A percentile compares a stretch with the other conserved stretches of the same genome.
Conservation (phyloP, 768 basidiomycete species). For the Holtermannia corniformis region DNA sequence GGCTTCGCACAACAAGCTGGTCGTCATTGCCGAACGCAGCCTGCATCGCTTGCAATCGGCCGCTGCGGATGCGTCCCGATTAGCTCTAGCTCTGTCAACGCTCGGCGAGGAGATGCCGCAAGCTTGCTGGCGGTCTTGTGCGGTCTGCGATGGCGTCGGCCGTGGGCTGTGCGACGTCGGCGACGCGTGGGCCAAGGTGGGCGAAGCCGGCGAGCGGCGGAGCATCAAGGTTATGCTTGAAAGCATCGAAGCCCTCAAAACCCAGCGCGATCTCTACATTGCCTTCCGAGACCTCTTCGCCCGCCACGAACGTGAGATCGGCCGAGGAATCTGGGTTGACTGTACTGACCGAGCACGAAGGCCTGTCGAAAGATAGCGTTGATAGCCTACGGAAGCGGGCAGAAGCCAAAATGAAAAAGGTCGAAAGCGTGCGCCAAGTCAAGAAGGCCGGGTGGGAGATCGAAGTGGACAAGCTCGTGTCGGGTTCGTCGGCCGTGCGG, state of each 20-base stretch:
- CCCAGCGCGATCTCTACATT: constrained; percentile 74
- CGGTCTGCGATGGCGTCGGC: constrained; percentile 66
- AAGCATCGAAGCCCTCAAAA: constrained; percentile 46
- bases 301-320: constrained; percentile 59
- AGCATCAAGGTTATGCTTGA: constrained; percentile 10
- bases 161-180: constrained; percentile 56
- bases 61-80: constrained; percentile 72
- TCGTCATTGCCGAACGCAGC: constrained; percentile 73
- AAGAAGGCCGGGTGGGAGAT: constrained; percentile 77
- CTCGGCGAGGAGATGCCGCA: constrained; percentile 46
- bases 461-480: constrained; percentile 65
- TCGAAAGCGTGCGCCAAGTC: constrained; percentile 60
- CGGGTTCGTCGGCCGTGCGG: constrained; percentile 13
- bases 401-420: constrained; percentile 62
- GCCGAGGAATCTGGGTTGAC: no score
- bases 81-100: constrained; percentile 65
- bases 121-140: constrained; percentile 55
- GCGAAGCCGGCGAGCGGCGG: constrained; percentile 31
- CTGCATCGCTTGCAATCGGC: constrained; percentile 84
- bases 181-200: constrained; percentile 7
- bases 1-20: constrained; percentile 86
- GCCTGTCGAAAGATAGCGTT: constrained; percentile 74
- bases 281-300: constrained; percentile 77
- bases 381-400: constrained; percentile 80
- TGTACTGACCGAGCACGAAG: no score